These are phyloP conservation scores for Colletotrichum sp. DNA, from an alignment of 2,329 filamentous ascomycete species.

Conservation along the genomic window DNA sequence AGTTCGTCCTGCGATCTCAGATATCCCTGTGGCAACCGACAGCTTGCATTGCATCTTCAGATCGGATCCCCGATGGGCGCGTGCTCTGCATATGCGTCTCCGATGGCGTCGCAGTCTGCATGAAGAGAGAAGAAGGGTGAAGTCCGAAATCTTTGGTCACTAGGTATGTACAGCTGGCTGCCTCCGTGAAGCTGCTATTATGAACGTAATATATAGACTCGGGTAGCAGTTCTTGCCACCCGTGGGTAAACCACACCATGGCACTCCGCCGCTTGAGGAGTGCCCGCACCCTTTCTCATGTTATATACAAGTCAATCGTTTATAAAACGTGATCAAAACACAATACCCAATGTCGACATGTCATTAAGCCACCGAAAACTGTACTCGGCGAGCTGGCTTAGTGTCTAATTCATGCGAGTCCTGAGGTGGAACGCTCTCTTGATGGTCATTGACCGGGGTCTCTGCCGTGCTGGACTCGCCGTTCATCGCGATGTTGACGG, in stretches of 20 bases:
- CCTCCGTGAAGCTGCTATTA: neutral
- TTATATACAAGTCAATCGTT: neutral
- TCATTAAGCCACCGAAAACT: neutral
- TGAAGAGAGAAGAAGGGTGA: neutral
- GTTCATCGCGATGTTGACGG: neutral
- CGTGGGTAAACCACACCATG: neutral
- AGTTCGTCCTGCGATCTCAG: neutral
- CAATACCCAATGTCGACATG: neutral
- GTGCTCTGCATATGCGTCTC: neutral
- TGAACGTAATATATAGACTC: neutral
- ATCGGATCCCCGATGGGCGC: neutral
- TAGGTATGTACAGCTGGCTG: neutral
- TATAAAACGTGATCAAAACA: neutral
- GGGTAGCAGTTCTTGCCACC: neutral
- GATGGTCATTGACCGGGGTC: neutral
- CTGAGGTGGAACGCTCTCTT: neutral
- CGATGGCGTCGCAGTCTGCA: neutral
- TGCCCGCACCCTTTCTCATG: neutral
- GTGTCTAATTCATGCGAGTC: neutral
- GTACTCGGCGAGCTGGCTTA: neutral
- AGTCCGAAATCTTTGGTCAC: neutral
- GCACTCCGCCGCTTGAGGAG: neutral
- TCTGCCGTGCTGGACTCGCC: neutral
- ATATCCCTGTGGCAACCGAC: neutral
- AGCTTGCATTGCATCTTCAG: neutral